Conservation (phyloP, 164 flowering plant genomes). For the Cinnamomum chago region DNA sequence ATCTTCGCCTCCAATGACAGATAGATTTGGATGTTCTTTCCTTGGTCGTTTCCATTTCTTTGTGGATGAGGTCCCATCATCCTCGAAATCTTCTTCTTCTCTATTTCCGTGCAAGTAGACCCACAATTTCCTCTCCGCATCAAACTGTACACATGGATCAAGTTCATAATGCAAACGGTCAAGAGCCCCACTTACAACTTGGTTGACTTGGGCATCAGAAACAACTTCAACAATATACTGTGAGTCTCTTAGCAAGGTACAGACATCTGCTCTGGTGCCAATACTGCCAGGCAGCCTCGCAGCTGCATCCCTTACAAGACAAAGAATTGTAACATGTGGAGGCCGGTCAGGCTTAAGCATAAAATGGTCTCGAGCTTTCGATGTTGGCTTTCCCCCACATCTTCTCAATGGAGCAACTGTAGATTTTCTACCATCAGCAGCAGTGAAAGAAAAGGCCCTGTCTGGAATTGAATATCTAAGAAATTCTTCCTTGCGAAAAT, state of each 20-base stretch:
- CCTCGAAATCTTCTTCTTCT: constrained; percentile 98
- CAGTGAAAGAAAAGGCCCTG: constrained; percentile 87
- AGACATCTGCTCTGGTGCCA: constrained; percentile 98
- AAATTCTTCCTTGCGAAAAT: constrained; percentile 80
- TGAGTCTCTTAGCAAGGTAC: constrained; percentile 93
- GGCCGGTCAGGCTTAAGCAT: constrained; percentile 95
- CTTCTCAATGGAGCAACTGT: constrained; percentile 94
- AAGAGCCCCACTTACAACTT: constrained; percentile 93
- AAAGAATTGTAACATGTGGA: constrained; percentile 90
- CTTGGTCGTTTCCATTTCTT: constrained; percentile 95
- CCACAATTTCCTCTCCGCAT: constrained; percentile 88
- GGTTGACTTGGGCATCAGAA: constrained; percentile 83
- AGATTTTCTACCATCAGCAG: constrained; percentile 90
- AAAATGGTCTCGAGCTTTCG: constrained; percentile 92
- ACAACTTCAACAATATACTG: constrained; percentile 91
- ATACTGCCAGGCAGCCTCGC: constrained; percentile 96
- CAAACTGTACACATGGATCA: constrained; percentile 97
- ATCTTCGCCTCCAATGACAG: constrained; percentile 49
- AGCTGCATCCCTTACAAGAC: constrained; percentile 98
- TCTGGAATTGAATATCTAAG: constrained; percentile 90
- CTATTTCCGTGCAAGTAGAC: constrained; percentile 87
- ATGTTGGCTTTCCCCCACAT: constrained; percentile 94
- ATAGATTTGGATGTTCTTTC: constrained; percentile 61
- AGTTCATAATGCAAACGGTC: constrained; percentile 96
- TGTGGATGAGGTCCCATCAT: constrained; percentile 95